Percentiles rank a stretch among this genome's conserved stretches.
Evolutionary conservation across 768 basidiomycete genomes (phyloP).

Genomic region (Russula sp.): DNA sequence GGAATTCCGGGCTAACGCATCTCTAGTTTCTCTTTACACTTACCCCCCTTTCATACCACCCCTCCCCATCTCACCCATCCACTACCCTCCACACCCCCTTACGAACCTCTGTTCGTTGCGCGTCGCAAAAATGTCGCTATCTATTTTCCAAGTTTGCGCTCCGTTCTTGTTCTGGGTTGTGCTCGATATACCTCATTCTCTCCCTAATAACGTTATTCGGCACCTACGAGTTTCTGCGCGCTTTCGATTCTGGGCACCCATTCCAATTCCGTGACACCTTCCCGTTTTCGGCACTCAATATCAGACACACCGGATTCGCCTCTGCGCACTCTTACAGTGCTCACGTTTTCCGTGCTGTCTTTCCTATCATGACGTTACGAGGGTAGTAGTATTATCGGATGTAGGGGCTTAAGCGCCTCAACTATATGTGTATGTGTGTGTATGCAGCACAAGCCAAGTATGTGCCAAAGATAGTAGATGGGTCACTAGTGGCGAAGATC

Average conservation of each 20-base stretch:
- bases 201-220: constrained; percentile 4
- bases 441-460: constrained; percentile 1
- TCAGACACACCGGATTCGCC: background rate
- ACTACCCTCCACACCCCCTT: background rate
- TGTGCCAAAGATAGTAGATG: background rate
- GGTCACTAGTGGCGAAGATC: background rate
- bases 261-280: constrained; percentile 15
- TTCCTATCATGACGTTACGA: background rate
- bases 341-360: background rate
- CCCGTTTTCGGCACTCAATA: background rate
- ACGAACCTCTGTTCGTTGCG: background rate
- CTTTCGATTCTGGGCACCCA: background rate
- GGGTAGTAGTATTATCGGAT: constrained; percentile 9
- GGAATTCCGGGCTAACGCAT: background rate
- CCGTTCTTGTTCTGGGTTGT: constrained; percentile 1
- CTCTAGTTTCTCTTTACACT: background rate
- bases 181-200: constrained; percentile 18
- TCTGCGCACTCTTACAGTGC: background rate
- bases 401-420: constrained; percentile 4
- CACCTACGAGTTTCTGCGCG: background rate
- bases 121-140: constrained; percentile 1
- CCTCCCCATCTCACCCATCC: background rate
- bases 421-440: constrained; percentile 6
- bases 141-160: constrained; percentile 1
- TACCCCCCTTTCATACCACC: background rate